A percentile compares a stretch with the other conserved stretches of the same genome.
These are phyloP conservation scores for Penicillium griseofulvum DNA, from an alignment of 2,329 filamentous ascomycete species.

Conservation along the genomic window DNA sequence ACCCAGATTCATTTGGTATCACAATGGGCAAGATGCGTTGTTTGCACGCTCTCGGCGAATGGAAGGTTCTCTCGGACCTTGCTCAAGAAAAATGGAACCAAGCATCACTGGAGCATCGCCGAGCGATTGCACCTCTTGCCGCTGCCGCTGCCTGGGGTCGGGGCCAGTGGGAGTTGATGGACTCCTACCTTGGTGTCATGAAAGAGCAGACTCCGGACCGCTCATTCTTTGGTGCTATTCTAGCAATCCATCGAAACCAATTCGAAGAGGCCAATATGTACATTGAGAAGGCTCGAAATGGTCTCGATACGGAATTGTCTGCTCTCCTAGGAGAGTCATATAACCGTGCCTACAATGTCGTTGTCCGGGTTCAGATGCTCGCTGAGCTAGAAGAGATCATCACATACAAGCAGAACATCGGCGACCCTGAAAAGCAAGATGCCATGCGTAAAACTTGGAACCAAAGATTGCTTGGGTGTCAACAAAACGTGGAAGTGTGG, in stretches of 20 bases:
- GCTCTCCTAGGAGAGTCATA: slow-evolving; percentile 98
- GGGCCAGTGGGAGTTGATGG: slow-evolving; percentile 97
- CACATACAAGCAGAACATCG: slow-evolving; percentile 84
- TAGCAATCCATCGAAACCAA: slow-evolving; percentile 91
- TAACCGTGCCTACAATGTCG: slow-evolving; percentile 94
- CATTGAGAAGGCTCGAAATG: slow-evolving; percentile 88
- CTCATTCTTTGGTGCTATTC: slow-evolving; percentile 95
- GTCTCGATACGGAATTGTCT: slow-evolving; percentile 90
- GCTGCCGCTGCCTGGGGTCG: slow-evolving; percentile 96
- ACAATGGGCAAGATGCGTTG: slow-evolving; percentile 99
- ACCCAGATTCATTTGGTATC: slow-evolving; percentile 81
- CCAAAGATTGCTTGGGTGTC: slow-evolving; percentile 87
- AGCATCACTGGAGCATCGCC: slow-evolving; percentile 80
- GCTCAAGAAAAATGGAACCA: slow-evolving; percentile 93
- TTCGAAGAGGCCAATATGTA: slow-evolving; percentile 87
- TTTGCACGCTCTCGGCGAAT: slow-evolving; percentile 93
- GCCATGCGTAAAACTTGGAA: slow-evolving; percentile 96
- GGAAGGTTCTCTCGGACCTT: slow-evolving; percentile 85
- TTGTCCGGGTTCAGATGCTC: slow-evolving; percentile 97
- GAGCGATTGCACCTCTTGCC: slow-evolving; percentile 86
- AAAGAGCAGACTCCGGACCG: slow-evolving; percentile 89
- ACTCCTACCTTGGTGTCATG: slow-evolving; percentile 93
- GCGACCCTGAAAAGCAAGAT: slow-evolving; percentile 79
- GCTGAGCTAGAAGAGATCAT: slow-evolving; percentile 98
- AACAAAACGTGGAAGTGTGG: slow-evolving; percentile 97